A percentile compares a stretch with the other conserved stretches of the same genome.
phyloP scores from a whole-genome alignment of 495 filamentous ascomycete genomes.

The Xylaria flabelliformis region DNA sequence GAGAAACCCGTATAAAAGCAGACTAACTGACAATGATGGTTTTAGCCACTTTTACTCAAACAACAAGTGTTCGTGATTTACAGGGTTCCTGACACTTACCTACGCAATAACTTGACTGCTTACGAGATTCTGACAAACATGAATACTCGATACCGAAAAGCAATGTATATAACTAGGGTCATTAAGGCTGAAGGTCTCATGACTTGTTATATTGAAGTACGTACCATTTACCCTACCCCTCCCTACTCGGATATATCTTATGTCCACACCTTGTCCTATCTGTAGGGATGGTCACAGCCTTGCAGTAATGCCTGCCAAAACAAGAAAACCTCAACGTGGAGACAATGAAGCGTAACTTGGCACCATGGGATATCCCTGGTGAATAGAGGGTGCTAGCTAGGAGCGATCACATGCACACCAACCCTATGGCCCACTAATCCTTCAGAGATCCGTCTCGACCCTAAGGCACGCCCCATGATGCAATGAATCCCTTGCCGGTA shows the following conservation, averaged over 20 bases:
- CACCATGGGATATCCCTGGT: neutral
- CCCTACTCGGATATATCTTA: neutral
- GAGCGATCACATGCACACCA: neutral
- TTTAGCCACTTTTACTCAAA: no score
- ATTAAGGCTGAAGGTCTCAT: neutral
- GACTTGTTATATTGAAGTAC: neutral
- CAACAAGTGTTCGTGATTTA: no score
- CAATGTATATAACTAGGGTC: neutral
- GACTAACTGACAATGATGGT: no score
- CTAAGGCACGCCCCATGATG: neutral
- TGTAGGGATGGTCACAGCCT: neutral
- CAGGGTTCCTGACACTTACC: no score
- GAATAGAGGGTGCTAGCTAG: neutral
- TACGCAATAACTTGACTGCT: no score
- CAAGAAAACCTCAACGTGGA: neutral
- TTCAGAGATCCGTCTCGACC: neutral
- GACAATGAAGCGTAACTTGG: neutral
- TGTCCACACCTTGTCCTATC: neutral
- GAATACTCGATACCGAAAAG: neutral
- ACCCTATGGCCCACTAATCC: neutral
- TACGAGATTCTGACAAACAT: neutral
- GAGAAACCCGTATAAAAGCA: no score
- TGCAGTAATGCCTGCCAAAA: neutral
- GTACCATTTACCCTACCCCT: neutral
- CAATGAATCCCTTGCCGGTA: neutral